Conservation (phyloP, 2,329 filamentous ascomycete genomes). For the Penicillium sp. region DNA sequence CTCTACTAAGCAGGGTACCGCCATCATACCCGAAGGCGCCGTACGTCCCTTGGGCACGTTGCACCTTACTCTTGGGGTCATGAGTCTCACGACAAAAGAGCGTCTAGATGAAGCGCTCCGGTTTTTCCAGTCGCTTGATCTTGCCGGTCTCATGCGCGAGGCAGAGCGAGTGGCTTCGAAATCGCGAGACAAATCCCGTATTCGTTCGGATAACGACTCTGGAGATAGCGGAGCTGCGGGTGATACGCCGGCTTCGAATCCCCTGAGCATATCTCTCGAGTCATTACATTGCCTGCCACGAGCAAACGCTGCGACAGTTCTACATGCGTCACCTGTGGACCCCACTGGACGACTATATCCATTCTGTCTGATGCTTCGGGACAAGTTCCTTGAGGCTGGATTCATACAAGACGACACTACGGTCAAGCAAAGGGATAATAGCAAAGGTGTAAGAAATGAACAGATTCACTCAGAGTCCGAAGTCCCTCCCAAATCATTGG, state of each 20-base stretch:
- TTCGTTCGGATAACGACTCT: neutral
- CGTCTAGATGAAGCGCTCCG: conserved; percentile 45
- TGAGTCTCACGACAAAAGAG: conserved; percentile 60
- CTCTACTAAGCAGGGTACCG: conserved; percentile 25
- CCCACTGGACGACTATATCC: conserved; percentile 38
- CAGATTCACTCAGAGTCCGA: neutral
- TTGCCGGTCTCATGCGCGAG: conserved; percentile 36
- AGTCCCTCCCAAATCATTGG: neutral
- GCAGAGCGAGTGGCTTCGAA: conserved; percentile 27
- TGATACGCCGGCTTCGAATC: neutral
- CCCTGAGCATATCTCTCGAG: conserved; percentile 44
- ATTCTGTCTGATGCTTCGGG: conserved; percentile 39
- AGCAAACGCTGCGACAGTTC: conserved; percentile 33
- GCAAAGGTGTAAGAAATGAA: neutral
- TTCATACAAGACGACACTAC: conserved; percentile 36
- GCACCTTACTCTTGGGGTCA: conserved; percentile 81
- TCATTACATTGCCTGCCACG: conserved; percentile 38
- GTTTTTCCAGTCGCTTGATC: conserved; percentile 45
- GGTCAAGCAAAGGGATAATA: conserved; percentile 1
- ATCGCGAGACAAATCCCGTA: neutral
- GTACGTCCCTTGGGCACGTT: conserved; percentile 72
- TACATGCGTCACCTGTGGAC: conserved; percentile 41
- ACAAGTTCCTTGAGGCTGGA: conserved; percentile 42
- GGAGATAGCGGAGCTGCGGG: neutral
- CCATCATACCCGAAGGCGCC: conserved; percentile 58